Base-by-base conservation (phyloP, 1,284 basidiomycete genomes). In the Tilletiopsis washingtonensis region DNA sequence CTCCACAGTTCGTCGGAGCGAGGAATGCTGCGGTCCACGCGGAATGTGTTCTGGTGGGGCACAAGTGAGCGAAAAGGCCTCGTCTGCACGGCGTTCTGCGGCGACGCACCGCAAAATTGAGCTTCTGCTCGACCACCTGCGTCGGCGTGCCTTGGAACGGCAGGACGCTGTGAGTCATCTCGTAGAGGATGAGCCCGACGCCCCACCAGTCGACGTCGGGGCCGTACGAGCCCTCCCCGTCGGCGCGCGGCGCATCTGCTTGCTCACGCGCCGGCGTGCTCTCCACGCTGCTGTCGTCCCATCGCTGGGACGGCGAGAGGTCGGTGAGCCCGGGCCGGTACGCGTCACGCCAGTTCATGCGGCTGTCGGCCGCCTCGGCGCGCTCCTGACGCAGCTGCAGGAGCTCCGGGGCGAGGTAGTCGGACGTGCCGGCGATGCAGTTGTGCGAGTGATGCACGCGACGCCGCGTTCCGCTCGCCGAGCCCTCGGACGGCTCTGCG, bases 191-290 rank as follows among this genome's bases (percentile, higher is more conserved):
- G 26, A 70, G 56, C 23, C 70, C 70, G 32, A 73, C 56, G 49
- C 64, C 67, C 70, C 70, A 73, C 67, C 67, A 73, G 46, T 73
- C 70, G 39, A 67, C 58, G 37, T 67, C 66, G 5, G 70, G 70
- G 1, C 70, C 70, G 47, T 73, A 71, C 26, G 45, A 49, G 15
- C 70, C 70, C 3, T 45, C 45, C 9, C 44, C 46, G 9, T 50
- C 48, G 1, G 48, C 23, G 9, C 27, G 44, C 23, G 66, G 56
- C 5, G 49, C 47, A 11, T 41, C 29, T 26, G 56, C 36, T 20
- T 59, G 57, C 14, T 45, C 44, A n/a, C 21, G 29, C 23, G 32
- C 44, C 14, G 15, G 27, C 38, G 38, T 21, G 11, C 17, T 42
- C 36, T 19, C 6, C 20, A 17, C 12, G n/a, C 19, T 4, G 15